Percentiles rank a stretch among this genome's conserved stretches.
Conservation (phyloP, 2,329 filamentous ascomycete species). For the Penicillium glabrum region DNA sequence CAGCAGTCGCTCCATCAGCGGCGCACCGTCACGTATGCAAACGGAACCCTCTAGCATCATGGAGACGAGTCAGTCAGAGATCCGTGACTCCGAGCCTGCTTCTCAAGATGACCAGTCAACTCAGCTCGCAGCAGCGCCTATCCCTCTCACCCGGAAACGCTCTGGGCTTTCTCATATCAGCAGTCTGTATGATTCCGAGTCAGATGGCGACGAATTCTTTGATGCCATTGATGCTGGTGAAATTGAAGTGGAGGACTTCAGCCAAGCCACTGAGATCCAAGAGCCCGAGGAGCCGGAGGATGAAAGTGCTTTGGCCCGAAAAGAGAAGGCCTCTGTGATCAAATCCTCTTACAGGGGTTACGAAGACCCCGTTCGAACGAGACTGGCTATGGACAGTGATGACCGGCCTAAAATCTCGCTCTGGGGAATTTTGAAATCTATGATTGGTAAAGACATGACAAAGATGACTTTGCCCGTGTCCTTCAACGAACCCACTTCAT, state of each 20-base stretch:
- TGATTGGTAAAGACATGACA: conserved; percentile 99
- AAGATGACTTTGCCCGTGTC: conserved; percentile 99
- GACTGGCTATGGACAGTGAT: conserved; percentile 85
- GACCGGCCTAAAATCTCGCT: conserved; percentile 91
- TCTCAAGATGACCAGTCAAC: conserved; percentile 13
- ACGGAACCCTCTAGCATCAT: conserved; percentile 22
- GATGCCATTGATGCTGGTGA: conserved; percentile 94
- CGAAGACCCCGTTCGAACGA: conserved; percentile 78
- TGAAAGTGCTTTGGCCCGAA: conserved; percentile 43
- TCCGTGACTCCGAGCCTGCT: conserved; percentile 9
- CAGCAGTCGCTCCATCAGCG: conserved; percentile 39
- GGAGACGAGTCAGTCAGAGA: conserved; percentile 38
- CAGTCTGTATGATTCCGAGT: conserved; percentile 73
- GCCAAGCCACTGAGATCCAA: conserved; percentile 46
- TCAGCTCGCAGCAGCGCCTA: conserved; percentile 5
- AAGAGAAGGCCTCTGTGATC: conserved; percentile 62
- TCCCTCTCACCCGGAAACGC: conserved; percentile 57
- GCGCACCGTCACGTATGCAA: conserved; percentile 25
- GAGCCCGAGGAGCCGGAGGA: conserved; percentile 49
- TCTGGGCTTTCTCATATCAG: conserved; percentile 67
- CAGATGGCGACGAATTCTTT: conserved; percentile 91
- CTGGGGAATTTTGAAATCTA: conserved; percentile 96
- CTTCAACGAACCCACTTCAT: conserved; percentile 96
- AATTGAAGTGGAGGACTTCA: conserved; percentile 68
- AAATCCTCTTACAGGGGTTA: conserved; percentile 82